Base-by-base conservation (phyloP, 306 rosid species). In the Gastrolobium bilobum region DNA sequence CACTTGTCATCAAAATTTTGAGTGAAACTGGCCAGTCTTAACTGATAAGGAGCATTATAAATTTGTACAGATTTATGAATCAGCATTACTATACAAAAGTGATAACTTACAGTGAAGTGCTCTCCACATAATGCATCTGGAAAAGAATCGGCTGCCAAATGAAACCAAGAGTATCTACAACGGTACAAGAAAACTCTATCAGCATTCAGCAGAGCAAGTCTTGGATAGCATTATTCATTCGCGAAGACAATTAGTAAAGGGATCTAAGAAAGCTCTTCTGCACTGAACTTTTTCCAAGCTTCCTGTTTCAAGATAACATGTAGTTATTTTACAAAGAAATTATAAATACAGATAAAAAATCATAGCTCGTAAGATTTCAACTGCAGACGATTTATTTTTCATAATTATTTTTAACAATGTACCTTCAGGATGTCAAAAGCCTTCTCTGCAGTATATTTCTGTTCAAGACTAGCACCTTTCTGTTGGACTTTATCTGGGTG, bases 401-500 rank as follows among this genome's bases (percentile, higher is more conserved):
- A 67, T 35, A 77, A 44, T 39, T 52, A 81, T 20, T 20, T 20
- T 20, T 20, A 51, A 61, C 40, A 64, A 71, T n/a, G 68, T 88
- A 94, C 97, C 98, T 92, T 85, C 1, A 94, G 97, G 83, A 92
- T 83, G 84, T 94, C 97, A 68, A 92, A 94, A 87, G 89, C 97
- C 91, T 94, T 94, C 90, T 90, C 98, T 11, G 98, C 97, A 29
- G 79, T 88, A 78, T 89, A 94, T 85, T 89, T 94, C 68, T 92
- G 97, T 47, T 89, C 77, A 38, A 90, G 90, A 84, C 26, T 85
- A 60, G 94, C 93, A 68, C 97, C 98, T 84, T 88, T 92, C 85
- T 92, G 97, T 79, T 92, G 98, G 83, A 92, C 97, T 88, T 94
- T 94, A 74, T 94, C 98, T 4, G 98, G 98, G 83, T 94, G 98